Percentiles rank a stretch among this genome's conserved stretches.
Evolutionary conservation across 495 filamentous ascomycete species (phyloP).

Genomic region (Acidomyces sp.): DNA sequence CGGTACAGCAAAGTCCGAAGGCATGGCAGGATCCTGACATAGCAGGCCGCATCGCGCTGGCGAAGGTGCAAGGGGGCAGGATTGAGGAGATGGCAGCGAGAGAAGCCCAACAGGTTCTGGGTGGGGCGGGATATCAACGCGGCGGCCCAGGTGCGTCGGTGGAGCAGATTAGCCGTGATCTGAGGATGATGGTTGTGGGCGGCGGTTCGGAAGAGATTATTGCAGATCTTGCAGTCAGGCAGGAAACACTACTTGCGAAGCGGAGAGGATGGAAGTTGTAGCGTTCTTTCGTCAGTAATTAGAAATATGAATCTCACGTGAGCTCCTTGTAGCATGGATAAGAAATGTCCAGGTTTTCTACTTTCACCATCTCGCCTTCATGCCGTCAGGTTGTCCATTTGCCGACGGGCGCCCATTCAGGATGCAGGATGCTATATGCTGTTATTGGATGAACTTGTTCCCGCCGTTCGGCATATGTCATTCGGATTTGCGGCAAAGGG

Average conservation of each 20-base stretch:
- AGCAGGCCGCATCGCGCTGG: slow-evolving; percentile 31
- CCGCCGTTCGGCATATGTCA: too few species aligned
- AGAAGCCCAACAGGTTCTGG: slow-evolving; percentile 50
- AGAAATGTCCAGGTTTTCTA: too few species aligned
- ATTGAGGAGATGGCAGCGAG: slow-evolving; percentile 43
- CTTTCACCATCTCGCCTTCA: too few species aligned
- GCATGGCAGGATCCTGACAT: slow-evolving; percentile 28
- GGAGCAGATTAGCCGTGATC: slow-evolving; percentile 30
- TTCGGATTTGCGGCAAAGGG: too few species aligned
- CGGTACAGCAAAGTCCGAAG: slow-evolving; percentile 22
- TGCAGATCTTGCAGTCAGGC: slow-evolving; percentile 24
- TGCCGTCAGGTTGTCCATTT: too few species aligned
- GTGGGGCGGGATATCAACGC: slow-evolving; percentile 37
- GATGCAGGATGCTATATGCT: too few species aligned
- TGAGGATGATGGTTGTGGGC: slow-evolving; percentile 30
- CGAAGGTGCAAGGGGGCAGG: slow-evolving; percentile 44
- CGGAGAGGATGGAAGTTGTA: slow-evolving; percentile 17
- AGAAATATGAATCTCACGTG: too few species aligned
- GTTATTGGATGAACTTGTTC: too few species aligned
- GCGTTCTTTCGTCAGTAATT: too few species aligned
- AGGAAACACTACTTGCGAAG: slow-evolving; percentile 17
- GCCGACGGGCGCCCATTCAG: too few species aligned
- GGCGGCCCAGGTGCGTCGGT: slow-evolving; percentile 28
- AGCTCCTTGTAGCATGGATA: too few species aligned
- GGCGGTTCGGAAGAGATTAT: slow-evolving; percentile 32